These are phyloP conservation scores for Syzygium aqueum DNA, from an alignment of 345 rosid species.

Conservation along the genomic window DNA sequence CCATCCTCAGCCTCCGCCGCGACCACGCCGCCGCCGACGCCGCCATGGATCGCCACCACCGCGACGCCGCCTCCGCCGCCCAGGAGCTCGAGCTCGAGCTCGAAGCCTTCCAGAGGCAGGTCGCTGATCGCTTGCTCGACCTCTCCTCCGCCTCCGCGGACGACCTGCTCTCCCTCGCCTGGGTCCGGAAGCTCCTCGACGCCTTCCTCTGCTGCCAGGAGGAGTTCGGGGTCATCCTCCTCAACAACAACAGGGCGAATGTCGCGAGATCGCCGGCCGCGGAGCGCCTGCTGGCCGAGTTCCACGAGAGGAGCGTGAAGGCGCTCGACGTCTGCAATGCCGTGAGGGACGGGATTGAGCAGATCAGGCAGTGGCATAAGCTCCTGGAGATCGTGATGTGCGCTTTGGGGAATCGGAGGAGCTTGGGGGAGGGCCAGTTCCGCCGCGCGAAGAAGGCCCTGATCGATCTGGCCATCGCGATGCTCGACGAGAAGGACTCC, in stretches of 20 bases:
- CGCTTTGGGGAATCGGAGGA: conserved; percentile 26
- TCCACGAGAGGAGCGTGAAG: conserved; percentile 63
- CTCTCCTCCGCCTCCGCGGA: conserved; percentile 11
- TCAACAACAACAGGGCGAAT: conserved; percentile 10
- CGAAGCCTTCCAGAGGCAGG: conserved; percentile 21
- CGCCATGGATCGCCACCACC: background rate
- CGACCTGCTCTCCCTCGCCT: conserved; percentile 31
- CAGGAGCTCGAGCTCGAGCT: conserved; percentile 9
- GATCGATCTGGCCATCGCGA: conserved; percentile 65
- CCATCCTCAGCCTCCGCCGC: conserved; percentile 41
- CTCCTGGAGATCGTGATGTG: conserved; percentile 58
- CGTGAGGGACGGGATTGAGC: conserved; percentile 74
- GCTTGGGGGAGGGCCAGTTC: conserved; percentile 72
- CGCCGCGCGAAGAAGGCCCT: conserved; percentile 87
- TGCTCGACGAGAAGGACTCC: conserved; percentile 85
- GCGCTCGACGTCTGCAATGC: conserved; percentile 88
- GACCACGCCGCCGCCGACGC: conserved; percentile 17
- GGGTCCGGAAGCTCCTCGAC: conserved; percentile 35
- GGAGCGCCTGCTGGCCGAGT: conserved; percentile 47
- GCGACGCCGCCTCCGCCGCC: background rate
- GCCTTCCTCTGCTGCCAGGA: conserved; percentile 29
- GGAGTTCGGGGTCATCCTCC: conserved; percentile 22
- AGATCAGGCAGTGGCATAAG: conserved; percentile 63
- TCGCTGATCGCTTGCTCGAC: conserved; percentile 17
- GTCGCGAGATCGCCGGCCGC: conserved; percentile 13